A percentile compares a stretch with the other conserved stretches of the same genome.
Conservation (phyloP, 1,139 yeast species). For the Protomyces pachydermus region DNA sequence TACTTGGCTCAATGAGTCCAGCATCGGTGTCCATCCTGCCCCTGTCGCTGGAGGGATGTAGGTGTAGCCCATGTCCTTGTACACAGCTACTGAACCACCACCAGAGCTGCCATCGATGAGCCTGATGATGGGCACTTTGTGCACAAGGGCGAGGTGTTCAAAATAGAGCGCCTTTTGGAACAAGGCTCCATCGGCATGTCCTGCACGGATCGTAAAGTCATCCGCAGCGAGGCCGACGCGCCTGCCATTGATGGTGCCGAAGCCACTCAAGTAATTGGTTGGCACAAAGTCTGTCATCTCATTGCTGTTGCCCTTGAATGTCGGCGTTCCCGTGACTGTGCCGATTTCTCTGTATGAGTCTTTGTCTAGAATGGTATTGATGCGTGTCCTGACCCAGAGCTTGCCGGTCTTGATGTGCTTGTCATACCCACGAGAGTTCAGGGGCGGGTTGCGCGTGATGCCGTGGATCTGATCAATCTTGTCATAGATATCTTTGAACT, state of each 20-base stretch:
- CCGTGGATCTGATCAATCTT: constrained; percentile 11
- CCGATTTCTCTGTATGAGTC: constrained; percentile 12
- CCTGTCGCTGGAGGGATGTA: constrained; percentile 27
- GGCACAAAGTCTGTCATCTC: constrained; percentile 16
- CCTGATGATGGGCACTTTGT: constrained; percentile 19
- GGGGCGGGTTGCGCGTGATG: constrained; percentile 10
- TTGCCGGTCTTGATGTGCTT: constrained; percentile 16
- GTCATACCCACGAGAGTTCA: constrained; percentile 13
- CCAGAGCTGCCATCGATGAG: constrained; percentile 22
- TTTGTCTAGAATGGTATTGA: constrained; percentile 1
- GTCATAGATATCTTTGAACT: background rate
- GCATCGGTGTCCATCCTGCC: constrained; percentile 19
- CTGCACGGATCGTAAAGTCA: constrained; percentile 24
- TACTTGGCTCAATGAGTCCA: constrained; percentile 8
- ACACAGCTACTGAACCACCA: constrained; percentile 24
- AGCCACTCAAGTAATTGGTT: constrained; percentile 16
- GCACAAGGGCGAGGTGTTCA: constrained; percentile 18
- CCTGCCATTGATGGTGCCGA: constrained; percentile 8
- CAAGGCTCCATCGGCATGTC: constrained; percentile 23
- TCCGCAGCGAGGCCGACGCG: constrained; percentile 26
- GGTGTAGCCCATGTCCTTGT: constrained; percentile 17
- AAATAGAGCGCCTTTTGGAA: constrained; percentile 16
- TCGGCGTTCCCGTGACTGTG: constrained; percentile 21
- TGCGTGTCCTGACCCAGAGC: constrained; percentile 19
- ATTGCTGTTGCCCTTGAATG: constrained; percentile 5